Conservation (phyloP, 1,139 yeast species). For the Suhomyces terraborum region DNA sequence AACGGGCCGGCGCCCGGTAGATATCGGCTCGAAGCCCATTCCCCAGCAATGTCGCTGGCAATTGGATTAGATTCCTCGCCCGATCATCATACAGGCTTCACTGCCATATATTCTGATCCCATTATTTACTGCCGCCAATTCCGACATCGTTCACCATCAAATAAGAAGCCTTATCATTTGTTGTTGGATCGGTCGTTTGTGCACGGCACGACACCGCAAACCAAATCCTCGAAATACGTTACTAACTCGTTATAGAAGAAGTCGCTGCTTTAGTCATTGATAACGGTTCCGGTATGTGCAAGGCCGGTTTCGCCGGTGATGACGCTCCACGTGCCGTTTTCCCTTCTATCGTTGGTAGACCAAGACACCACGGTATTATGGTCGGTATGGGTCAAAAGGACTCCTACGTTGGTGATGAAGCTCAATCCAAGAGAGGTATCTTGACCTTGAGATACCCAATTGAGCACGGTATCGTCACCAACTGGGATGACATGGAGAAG, state of each 20-base stretch:
- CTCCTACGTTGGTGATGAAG: conserved; percentile 99
- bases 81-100: not conserved
- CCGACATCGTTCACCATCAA: conserved; percentile 3
- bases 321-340: conserved; percentile 99
- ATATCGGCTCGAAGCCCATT: too few species aligned
- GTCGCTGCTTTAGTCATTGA: conserved; percentile 87
- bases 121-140: conserved; percentile 5
- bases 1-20: too few species aligned
- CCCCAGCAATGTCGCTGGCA: not conserved
- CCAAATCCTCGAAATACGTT: conserved; percentile 5
- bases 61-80: not conserved
- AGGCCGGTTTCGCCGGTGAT: conserved; percentile 99
- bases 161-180: conserved; percentile 11
- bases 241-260: conserved; percentile 45
- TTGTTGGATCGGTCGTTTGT: conserved; percentile 9
- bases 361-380: conserved; percentile 99
- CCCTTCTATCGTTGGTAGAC: conserved; percentile 99
- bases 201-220: conserved; percentile 8
- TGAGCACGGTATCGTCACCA: conserved; percentile 99
- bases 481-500: conserved; percentile 99
- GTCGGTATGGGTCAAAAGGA: conserved; percentile 99
- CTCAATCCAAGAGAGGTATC: conserved; percentile 99
- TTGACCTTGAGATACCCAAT: conserved; percentile 98
- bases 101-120: not conserved
- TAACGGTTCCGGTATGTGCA: conserved; percentile 99